Base-by-base conservation (phyloP, 345 rosid species). In the Cochlearia excelsa region DNA sequence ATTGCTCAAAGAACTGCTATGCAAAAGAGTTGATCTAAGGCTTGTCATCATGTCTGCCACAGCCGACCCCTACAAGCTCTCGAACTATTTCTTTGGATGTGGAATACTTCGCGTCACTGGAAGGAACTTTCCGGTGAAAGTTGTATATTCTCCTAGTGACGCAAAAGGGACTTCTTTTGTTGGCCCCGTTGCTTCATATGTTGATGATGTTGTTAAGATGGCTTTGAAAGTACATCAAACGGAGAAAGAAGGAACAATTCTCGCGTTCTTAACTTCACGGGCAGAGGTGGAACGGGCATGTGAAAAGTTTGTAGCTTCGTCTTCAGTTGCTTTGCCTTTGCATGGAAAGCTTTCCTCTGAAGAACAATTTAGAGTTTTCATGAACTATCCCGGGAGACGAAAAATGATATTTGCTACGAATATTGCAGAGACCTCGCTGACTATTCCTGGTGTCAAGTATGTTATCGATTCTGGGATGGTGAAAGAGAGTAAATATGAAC, bases 11-110 rank as follows among this genome's bases (percentile, higher is more conserved):
- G 72, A 75, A 58, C 74, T 91, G 65, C 83, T 88, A 35, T 41
- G 54, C 45, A 68, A 39, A 72, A 86, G 90, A 71, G 31, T 44
- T 70, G 82, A 83, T 58, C 56, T 91, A 57, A 82, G 87, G 78
- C 82, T 91, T 68, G 63, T 91, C 47, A 84, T 91, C 77, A 91
- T 91, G 98, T 91, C 96, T 47, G 98, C 98, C 60, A 91, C 98
- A 28, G 98, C 90, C 9, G 84, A 91, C 80, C 84, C 96, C 40
- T 52, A 62, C 54, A 87, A 84, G 67, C 87, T 91, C n/a, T 80
- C 98, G 16, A 66, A 77, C 9, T 91, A 82, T 79, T 84, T 88
- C 63, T 88, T 74, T 46, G 79, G 82, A 34, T 91, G 92, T 64
- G 54, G 51, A 39, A 80, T 85, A 53, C 69, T 78, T 72, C 66